These are phyloP conservation scores for Lactarius hatsudake DNA, from an alignment of 768 basidiomycete genomes.

Conservation along the genomic window DNA sequence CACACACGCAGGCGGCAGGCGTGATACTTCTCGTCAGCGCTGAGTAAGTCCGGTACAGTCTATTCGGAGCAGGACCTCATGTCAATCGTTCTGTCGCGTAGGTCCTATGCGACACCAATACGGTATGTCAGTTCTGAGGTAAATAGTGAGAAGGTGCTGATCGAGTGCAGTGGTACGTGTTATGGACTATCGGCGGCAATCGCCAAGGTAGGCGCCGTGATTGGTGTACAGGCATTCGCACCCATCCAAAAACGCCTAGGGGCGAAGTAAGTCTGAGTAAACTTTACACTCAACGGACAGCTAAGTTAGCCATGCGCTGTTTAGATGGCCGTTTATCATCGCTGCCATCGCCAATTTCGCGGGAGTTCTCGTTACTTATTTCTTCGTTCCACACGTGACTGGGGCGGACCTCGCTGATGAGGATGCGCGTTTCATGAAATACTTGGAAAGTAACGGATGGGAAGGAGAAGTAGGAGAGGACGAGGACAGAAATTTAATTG, in stretches of 20 bases:
- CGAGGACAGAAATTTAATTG: conserved; percentile 34
- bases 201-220: conserved; percentile 66
- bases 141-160: conserved; percentile 7
- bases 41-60: conserved; percentile 45
- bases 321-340: conserved; percentile 65
- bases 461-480: conserved; percentile 59
- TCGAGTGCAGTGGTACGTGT: conserved; percentile 51
- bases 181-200: conserved; percentile 68
- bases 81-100: conserved; percentile 26
- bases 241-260: conserved; percentile 66
- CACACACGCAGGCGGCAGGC: conserved; percentile 53
- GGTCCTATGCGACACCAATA: conserved; percentile 63
- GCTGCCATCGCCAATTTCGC: conserved; percentile 60
- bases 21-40: conserved; percentile 65
- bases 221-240: conserved; percentile 68
- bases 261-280: conserved; percentile 43
- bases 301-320: background rate
- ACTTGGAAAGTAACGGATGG: conserved; percentile 63
- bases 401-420: conserved; percentile 65
- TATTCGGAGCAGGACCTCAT: background rate
- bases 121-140: conserved; percentile 38
- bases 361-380: conserved; percentile 65
- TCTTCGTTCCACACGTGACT: conserved; percentile 67
- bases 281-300: background rate
- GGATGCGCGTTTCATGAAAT: conserved; percentile 59